Conservation (phyloP, 176 grass and related monocot species). For the Eleusine indica region DNA sequence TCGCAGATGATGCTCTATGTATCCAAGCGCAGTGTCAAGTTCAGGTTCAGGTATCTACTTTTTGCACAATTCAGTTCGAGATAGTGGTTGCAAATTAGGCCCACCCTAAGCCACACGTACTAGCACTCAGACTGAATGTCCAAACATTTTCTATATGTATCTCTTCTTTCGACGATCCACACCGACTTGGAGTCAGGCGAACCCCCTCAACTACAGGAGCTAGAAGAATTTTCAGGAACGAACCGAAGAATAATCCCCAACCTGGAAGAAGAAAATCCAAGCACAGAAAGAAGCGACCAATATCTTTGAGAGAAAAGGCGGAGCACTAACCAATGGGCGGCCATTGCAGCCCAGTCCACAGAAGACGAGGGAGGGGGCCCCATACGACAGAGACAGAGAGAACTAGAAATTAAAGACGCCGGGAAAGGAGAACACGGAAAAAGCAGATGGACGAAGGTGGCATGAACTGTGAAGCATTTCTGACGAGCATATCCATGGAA, state of each 20-base stretch:
- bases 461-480: conserved; percentile 42
- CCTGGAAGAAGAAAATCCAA: neutral
- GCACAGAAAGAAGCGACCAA: neutral
- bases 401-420: neutral
- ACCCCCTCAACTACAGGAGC: conserved; percentile 7
- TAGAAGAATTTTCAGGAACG: neutral
- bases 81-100: no score
- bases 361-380: neutral
- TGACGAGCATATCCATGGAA: conserved; percentile 41
- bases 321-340: conserved; percentile 38
- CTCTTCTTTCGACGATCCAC: no score
- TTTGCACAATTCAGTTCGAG: no score
- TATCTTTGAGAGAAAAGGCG: conserved; percentile 13
- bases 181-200: no score
- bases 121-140: no score
- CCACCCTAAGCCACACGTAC: no score
- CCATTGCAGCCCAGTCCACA: neutral
- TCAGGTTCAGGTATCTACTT: neutral
- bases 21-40: neutral
- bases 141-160: no score
- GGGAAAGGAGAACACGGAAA: neutral
- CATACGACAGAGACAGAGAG: neutral
- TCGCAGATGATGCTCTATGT: conserved; percentile 1
- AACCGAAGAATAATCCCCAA: neutral
- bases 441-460: neutral